These are phyloP conservation scores for Aspergillus quadricinctus DNA, from an alignment of 2,329 filamentous ascomycete species.

Conservation along the genomic window DNA sequence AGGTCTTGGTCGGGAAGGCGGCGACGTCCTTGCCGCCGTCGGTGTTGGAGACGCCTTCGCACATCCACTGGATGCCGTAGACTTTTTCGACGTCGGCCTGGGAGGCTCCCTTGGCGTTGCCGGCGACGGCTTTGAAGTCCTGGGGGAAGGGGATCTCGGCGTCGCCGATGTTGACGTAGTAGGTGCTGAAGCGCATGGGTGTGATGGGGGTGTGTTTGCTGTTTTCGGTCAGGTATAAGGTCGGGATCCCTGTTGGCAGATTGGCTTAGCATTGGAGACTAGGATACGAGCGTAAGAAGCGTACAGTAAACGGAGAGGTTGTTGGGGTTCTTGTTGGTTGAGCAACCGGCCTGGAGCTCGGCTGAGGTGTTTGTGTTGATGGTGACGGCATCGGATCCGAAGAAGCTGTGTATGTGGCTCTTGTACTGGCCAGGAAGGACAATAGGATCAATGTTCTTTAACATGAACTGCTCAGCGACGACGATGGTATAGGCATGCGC, in stretches of 20 bases:
- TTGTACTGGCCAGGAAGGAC: constrained; percentile 13
- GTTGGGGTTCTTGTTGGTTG: constrained; percentile 12
- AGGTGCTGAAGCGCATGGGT: constrained; percentile 12
- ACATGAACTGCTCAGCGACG: constrained; percentile 7
- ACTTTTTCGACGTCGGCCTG: background rate
- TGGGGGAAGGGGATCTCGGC: constrained; percentile 15
- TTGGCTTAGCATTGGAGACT: too few species aligned
- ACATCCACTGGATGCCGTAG: constrained; percentile 2
- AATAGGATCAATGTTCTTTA: constrained; percentile 17
- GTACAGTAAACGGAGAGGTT: constrained; percentile 17
- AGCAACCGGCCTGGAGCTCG: constrained; percentile 13
- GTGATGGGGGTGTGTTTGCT: constrained; percentile 4
- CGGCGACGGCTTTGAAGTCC: constrained; percentile 10
- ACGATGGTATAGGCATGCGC: background rate
- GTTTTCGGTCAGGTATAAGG: constrained; percentile 8
- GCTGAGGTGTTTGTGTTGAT: constrained; percentile 11
- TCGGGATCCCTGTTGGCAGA: constrained; percentile 10
- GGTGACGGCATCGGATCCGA: constrained; percentile 15
- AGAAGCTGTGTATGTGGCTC: constrained; percentile 19
- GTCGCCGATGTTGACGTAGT: constrained; percentile 10
- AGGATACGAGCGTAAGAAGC: too few species aligned
- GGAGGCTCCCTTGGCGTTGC: constrained; percentile 2
- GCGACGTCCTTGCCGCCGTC: constrained; percentile 1
- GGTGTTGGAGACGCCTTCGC: constrained; percentile 1
- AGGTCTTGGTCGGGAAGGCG: constrained; percentile 11